Evolutionary conservation across 352 stramenopile species (phyloP).

Genomic region (Phytopythium helicoides): DNA sequence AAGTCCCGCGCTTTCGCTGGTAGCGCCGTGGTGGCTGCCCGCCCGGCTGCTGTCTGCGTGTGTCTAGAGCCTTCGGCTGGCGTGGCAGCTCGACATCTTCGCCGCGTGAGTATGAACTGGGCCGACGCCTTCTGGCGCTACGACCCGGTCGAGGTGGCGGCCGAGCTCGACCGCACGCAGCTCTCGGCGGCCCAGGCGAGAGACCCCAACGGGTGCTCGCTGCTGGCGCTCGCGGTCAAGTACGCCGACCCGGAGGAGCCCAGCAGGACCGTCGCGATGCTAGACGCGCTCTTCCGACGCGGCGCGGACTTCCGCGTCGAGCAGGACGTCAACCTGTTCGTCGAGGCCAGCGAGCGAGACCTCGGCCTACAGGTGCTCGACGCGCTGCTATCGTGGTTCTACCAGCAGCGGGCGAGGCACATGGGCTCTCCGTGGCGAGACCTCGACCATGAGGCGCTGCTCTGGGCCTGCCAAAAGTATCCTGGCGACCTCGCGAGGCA

Average conservation of each 20-base stretch:
- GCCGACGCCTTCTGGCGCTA: constrained; percentile 7
- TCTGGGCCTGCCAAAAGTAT: neutral
- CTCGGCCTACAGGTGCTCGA: neutral
- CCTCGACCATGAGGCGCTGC: constrained; percentile 2
- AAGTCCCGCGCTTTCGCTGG: no score
- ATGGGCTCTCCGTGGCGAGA: neutral
- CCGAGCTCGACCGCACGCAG: neutral
- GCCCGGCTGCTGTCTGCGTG: no score
- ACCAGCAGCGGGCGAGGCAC: neutral
- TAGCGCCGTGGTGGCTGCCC: no score
- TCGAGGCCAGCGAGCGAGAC: neutral
- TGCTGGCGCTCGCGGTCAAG: constrained; percentile 6
- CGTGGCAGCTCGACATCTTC: no score
- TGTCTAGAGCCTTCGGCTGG: no score
- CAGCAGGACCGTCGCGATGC: neutral
- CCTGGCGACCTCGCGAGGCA: neutral
- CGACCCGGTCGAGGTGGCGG: constrained; percentile 1
- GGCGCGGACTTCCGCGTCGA: neutral
- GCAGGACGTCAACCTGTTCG: constrained; percentile 2
- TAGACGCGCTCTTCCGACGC: constrained; percentile 1
- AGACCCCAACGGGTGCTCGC: constrained; percentile 4
- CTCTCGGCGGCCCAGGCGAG: neutral
- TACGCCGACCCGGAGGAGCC: constrained; percentile 5
- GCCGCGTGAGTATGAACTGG: constrained; percentile 1
- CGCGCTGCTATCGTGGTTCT: constrained; percentile 5